Evolutionary conservation across 257 asterid genomes (phyloP), one percentile per base, ranked within the genome.

Genomic region (Coffea canephora): DNA sequence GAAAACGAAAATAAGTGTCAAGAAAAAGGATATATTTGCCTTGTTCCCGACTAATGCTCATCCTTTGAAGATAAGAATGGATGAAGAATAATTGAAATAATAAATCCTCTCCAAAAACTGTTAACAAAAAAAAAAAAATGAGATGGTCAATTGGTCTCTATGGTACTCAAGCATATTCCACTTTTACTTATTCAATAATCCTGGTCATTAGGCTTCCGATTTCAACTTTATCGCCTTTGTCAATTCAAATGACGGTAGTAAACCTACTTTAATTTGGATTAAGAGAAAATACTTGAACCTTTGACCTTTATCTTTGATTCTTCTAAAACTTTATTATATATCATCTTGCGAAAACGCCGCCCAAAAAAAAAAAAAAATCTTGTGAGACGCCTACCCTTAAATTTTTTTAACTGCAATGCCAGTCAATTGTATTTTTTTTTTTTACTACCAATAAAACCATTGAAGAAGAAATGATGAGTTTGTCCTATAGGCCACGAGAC

Each of bases 201-300:
- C 43, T 39, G 3, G 43, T 39, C 43, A 69, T 0, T 64, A 52
- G 13, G 62, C 62, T 21, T 19, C 21, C 25, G 6, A 13, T 68
- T 55, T 18, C 68, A 41, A 54, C 36, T 55, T 80, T 80, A 69
- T 68, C 77, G 65, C 71, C 54, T 71, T 71, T 61, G 77, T 79
- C 84, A 69, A 54, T 55, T 80, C 62, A 52, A 74, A 67, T 43
- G 57, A 48, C 41, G 12, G 11, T 36, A 46, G 9, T 46, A 7
- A 64, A 27, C 3, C 5, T 11, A 25, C 52, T 57, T 41, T 43
- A 11, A 68, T n/a, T 57, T 16, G 25, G 64, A 57, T 15, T 5
- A 57, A 55, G 11, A 68, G 25, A 66, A 57, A 57, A 57, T 18
- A 31, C 10, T 48, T 18, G 65, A 64, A 65, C 74, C 75, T 77